Percentiles rank a stretch among this genome's conserved stretches.
These are phyloP conservation scores for Gamsiella multidivaricata DNA, from an alignment of 192 early-diverging fungal genomes.

Conservation along the genomic window DNA sequence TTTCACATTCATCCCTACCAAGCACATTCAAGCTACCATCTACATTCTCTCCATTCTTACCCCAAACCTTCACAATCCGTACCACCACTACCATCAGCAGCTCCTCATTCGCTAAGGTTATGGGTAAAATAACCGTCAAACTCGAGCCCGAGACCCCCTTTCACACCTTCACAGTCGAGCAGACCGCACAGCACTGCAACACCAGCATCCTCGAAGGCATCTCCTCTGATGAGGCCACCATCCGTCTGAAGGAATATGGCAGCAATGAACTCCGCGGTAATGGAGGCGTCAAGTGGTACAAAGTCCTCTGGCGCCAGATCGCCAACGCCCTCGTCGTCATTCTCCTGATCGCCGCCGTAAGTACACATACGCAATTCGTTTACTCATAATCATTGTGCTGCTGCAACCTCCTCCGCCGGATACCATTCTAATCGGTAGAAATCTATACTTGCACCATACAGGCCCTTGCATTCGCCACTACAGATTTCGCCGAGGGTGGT, in stretches of 20 bases:
- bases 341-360: constrained; percentile 69
- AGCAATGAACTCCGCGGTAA: constrained; percentile 75
- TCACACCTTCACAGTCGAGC: constrained; percentile 41
- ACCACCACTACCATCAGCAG: background rate
- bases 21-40: background rate
- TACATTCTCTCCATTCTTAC: background rate
- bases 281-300: constrained; percentile 71
- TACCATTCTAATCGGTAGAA: too few species aligned
- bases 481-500: constrained; percentile 77
- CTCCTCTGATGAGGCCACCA: constrained; percentile 59
- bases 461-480: constrained; percentile 72
- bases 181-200: constrained; percentile 21
- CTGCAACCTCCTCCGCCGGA: background rate
- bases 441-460: too few species aligned
- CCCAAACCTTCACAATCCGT: background rate
- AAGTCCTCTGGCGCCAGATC: constrained; percentile 71
- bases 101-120: background rate
- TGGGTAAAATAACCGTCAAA: constrained; percentile 9
- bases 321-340: constrained; percentile 75
- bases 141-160: constrained; percentile 31
- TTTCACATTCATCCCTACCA: too few species aligned
- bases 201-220: constrained; percentile 57
- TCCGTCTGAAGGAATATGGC: constrained; percentile 57
- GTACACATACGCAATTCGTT: too few species aligned
- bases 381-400: background rate